Evolutionary conservation across 75 land plant species (phyloP).

Genomic region (Cryptomeria japonica): DNA sequence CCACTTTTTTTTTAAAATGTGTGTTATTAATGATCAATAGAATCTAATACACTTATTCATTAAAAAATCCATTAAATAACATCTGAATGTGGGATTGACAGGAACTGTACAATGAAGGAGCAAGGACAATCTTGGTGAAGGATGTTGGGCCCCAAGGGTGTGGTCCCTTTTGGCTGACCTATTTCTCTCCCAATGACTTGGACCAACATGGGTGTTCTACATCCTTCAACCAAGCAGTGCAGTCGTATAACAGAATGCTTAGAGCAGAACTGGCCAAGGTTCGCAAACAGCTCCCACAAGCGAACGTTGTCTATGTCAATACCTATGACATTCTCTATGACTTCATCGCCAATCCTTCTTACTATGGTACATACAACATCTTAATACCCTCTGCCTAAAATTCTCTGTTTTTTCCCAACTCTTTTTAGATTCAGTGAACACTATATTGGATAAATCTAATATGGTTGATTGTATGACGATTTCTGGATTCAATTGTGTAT

Average conservation of each 20-base stretch:
- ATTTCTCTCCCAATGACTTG: conserved; percentile 43
- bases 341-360: conserved; percentile 48
- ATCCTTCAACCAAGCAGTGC: conserved; percentile 63
- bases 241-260: conserved; percentile 55
- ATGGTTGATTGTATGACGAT: too few relatives aligned
- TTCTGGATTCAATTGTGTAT: too few relatives aligned
- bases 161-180: conserved; percentile 45
- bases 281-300: conserved; percentile 29
- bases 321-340: conserved; percentile 44
- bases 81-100: not conserved
- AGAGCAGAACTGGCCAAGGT: conserved; percentile 24
- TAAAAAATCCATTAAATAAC: too few relatives aligned
- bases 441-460: too few relatives aligned
- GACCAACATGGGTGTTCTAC: conserved; percentile 63
- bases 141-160: conserved; percentile 79
- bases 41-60: too few relatives aligned
- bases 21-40: too few relatives aligned
- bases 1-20: too few relatives aligned
- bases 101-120: conserved; percentile 58
- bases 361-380: conserved; percentile 40
- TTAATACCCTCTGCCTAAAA: too few relatives aligned
- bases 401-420: not conserved
- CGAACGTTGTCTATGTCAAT: conserved; percentile 53
- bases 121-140: conserved; percentile 49
- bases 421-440: too few relatives aligned